Evolutionary conservation across 2,329 filamentous ascomycete genomes (phyloP).

Genomic region (Chrysoporthe cubensis): DNA sequence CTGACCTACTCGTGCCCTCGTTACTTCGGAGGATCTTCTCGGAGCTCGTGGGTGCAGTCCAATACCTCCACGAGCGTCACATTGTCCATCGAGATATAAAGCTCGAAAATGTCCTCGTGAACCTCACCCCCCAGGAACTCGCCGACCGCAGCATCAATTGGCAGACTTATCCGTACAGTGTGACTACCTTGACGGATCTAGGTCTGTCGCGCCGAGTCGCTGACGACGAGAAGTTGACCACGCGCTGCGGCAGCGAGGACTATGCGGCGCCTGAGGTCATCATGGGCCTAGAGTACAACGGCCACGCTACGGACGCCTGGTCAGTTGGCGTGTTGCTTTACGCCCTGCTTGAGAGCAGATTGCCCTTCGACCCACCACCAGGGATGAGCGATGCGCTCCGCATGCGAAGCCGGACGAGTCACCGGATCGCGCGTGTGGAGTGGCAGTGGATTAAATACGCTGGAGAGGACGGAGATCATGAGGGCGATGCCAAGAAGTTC

Average conservation of each 20-base stretch:
- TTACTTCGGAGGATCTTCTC: conserved; percentile 86
- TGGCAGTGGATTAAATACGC: conserved; percentile 93
- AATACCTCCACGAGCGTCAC: conserved; percentile 79
- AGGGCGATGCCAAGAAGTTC: conserved; percentile 64
- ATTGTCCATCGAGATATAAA: conserved; percentile 99
- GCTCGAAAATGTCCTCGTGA: conserved; percentile 88
- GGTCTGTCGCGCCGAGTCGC: conserved; percentile 86
- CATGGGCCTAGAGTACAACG: conserved; percentile 93
- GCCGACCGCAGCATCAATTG: conserved; percentile 68
- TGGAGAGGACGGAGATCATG: conserved; percentile 85
- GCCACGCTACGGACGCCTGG: conserved; percentile 91
- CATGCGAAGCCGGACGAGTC: conserved; percentile 80
- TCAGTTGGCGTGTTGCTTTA: conserved; percentile 92
- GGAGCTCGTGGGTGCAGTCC: conserved; percentile 83
- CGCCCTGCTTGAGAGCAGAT: conserved; percentile 85
- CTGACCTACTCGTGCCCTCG: conserved; percentile 66
- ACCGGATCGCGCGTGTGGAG: conserved; percentile 93
- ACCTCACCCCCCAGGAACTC: conserved; percentile 72
- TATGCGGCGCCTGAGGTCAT: conserved; percentile 97
- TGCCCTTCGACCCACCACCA: conserved; percentile 91
- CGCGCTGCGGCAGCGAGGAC: conserved; percentile 93
- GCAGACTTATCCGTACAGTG: conserved; percentile 75
- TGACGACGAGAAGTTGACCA: conserved; percentile 86
- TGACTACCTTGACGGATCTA: conserved; percentile 88
- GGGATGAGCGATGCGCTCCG: conserved; percentile 76